Conservation (phyloP, 192 early-diverging fungal genomes). For the Coemansia sp. region DNA sequence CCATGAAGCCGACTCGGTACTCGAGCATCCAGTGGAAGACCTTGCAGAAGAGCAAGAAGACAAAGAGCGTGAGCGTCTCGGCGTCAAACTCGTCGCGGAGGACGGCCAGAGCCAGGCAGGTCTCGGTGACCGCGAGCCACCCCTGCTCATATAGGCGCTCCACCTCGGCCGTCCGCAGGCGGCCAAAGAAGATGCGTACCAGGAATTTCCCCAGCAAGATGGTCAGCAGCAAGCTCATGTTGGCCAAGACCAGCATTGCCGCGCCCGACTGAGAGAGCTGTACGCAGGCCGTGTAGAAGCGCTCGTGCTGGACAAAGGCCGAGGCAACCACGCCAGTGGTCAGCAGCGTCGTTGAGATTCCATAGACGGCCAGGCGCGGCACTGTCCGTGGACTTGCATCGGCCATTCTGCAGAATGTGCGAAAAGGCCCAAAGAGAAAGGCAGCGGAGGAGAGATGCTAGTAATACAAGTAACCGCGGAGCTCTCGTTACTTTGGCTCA, state of each 20-base stretch:
- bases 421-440: neutral
- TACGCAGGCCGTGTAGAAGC: constrained; percentile 89
- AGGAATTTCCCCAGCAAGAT: constrained; percentile 73
- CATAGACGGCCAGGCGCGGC: constrained; percentile 64
- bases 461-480: no score
- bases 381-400: constrained; percentile 13
- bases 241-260: constrained; percentile 80
- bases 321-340: constrained; percentile 57
- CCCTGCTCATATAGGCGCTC: constrained; percentile 98
- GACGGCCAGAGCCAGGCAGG: constrained; percentile 91
- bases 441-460: neutral
- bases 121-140: constrained; percentile 97
- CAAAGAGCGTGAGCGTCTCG: constrained; percentile 77
- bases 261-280: constrained; percentile 83
- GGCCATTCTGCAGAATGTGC: constrained; percentile 7
- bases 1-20: constrained; percentile 84
- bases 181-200: constrained; percentile 85
- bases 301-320: constrained; percentile 62
- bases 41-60: constrained; percentile 83
- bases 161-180: constrained; percentile 84
- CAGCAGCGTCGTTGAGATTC: constrained; percentile 59
- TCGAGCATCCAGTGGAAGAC: constrained; percentile 95
- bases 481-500: no score
- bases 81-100: constrained; percentile 94
- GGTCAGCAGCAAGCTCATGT: constrained; percentile 71